These are phyloP conservation scores for Mercurialis annua DNA, from an alignment of 345 rosid genomes.

Conservation along the genomic window DNA sequence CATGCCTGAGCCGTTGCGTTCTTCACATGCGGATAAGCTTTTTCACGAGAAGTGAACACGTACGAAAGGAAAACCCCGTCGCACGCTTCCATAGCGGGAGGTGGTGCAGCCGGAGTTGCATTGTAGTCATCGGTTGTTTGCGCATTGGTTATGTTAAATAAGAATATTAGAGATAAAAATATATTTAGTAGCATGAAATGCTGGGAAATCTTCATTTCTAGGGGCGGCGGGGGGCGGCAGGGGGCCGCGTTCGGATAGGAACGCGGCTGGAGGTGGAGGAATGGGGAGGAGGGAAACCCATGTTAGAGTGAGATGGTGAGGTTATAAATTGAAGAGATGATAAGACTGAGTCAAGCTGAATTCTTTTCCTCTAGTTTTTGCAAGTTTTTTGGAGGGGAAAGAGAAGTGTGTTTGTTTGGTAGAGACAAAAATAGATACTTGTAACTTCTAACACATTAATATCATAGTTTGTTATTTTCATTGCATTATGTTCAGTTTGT, in stretches of 20 bases:
- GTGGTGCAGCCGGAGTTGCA: constrained; percentile 35
- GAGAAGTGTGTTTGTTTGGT: not conserved
- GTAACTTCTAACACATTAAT: too few relatives aligned
- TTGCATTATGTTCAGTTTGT: too few relatives aligned
- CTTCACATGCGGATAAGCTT: constrained; percentile 60
- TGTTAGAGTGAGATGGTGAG: constrained; percentile 14
- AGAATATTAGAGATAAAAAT: constrained; percentile 21
- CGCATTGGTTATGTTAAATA: constrained; percentile 30
- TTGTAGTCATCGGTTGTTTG: constrained; percentile 40
- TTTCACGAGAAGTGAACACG: constrained; percentile 48
- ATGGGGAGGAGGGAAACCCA: constrained; percentile 28
- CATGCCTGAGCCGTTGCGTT: constrained; percentile 82
- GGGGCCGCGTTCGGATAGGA: constrained; percentile 23
- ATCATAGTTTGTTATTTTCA: too few relatives aligned
- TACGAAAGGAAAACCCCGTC: constrained; percentile 71
- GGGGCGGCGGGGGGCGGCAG: not conserved
- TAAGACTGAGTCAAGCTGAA: constrained; percentile 27
- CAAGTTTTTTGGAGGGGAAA: constrained; percentile 33
- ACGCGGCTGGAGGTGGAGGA: constrained; percentile 33
- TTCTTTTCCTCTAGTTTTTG: constrained; percentile 46
- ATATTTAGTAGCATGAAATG: constrained; percentile 3
- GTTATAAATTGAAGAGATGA: constrained; percentile 20
- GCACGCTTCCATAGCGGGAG: constrained; percentile 53
- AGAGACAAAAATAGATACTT: too few relatives aligned
- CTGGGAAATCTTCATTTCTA: constrained; percentile 41